These are phyloP conservation scores for Cyberlindnera meyerae DNA, from an alignment of 805 yeast genomes.

Conservation along the genomic window DNA sequence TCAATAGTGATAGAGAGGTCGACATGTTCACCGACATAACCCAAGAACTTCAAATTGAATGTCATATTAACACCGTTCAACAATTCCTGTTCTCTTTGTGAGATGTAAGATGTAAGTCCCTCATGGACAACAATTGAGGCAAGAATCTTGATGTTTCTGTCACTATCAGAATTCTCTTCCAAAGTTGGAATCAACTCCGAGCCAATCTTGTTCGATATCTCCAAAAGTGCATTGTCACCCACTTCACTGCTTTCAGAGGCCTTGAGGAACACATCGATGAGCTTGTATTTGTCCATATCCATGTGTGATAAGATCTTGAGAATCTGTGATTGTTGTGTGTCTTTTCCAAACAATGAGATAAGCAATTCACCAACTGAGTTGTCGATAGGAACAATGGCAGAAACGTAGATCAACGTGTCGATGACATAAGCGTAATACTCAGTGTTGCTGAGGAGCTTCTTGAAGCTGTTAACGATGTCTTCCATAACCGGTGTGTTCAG, in stretches of 20 bases:
- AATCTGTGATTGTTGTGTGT: constrained; percentile 20
- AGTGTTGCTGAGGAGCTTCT: constrained; percentile 8
- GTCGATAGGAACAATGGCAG: constrained; percentile 18
- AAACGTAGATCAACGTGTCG: constrained; percentile 21
- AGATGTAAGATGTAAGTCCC: constrained; percentile 19
- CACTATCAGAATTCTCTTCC: constrained; percentile 16
- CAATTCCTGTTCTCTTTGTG: constrained; percentile 19
- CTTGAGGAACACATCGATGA: constrained; percentile 18
- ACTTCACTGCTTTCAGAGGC: constrained; percentile 23
- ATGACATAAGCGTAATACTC: constrained; percentile 16
- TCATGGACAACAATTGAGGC: constrained; percentile 24
- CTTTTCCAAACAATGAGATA: constrained; percentile 14
- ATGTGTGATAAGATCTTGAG: constrained; percentile 22
- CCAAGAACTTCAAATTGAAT: constrained; percentile 42
- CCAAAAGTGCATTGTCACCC: constrained; percentile 25
- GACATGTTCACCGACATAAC: constrained; percentile 39
- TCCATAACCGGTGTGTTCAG: constrained; percentile 11
- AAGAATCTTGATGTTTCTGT: constrained; percentile 22
- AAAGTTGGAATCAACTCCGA: constrained; percentile 23
- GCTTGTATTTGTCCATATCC: constrained; percentile 13
- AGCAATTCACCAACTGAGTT: constrained; percentile 19
- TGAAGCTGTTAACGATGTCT: constrained; percentile 12
- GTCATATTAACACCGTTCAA: constrained; percentile 18
- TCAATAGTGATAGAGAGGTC: constrained; percentile 32
- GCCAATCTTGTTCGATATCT: constrained; percentile 24